phyloP scores from a whole-genome alignment of 1,284 basidiomycete genomes.

The Mycena sp. region DNA sequence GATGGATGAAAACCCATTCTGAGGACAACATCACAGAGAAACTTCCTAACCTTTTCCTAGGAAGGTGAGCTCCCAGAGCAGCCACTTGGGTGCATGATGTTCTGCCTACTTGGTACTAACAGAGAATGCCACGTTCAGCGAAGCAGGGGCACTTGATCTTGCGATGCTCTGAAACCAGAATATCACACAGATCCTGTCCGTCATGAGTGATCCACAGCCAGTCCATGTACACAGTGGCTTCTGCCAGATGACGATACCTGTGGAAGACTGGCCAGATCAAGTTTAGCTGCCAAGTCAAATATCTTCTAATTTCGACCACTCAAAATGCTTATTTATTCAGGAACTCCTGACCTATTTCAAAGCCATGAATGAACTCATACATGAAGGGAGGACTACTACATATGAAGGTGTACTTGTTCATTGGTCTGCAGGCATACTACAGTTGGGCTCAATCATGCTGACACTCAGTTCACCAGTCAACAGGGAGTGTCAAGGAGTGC shows the following conservation, averaged over 20 bases:
- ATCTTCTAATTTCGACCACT: not conserved
- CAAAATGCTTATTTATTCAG: not conserved
- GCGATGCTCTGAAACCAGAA: not conserved
- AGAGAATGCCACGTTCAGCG: not conserved
- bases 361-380: slow-evolving; percentile 9
- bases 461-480: not conserved
- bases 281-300: too few relatives aligned
- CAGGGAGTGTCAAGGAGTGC: slow-evolving; percentile 18
- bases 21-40: slow-evolving; percentile 23
- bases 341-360: slow-evolving; percentile 11
- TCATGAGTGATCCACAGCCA: not conserved
- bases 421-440: too few relatives aligned
- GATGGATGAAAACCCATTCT: too few relatives aligned
- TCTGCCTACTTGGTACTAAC: not conserved
- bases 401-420: slow-evolving; percentile 18
- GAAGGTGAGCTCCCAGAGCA: not conserved
- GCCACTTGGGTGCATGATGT: not conserved
- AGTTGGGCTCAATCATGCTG: not conserved
- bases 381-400: not conserved
- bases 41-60: slow-evolving; percentile 20
- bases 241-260: not conserved
- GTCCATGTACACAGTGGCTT: not conserved
- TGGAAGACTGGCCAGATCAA: slow-evolving; percentile 17
- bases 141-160: not conserved
- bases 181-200: slow-evolving; percentile 22